These are phyloP conservation scores for Fraxinus albicans DNA, from an alignment of 305 asterid species.

Conservation along the genomic window DNA sequence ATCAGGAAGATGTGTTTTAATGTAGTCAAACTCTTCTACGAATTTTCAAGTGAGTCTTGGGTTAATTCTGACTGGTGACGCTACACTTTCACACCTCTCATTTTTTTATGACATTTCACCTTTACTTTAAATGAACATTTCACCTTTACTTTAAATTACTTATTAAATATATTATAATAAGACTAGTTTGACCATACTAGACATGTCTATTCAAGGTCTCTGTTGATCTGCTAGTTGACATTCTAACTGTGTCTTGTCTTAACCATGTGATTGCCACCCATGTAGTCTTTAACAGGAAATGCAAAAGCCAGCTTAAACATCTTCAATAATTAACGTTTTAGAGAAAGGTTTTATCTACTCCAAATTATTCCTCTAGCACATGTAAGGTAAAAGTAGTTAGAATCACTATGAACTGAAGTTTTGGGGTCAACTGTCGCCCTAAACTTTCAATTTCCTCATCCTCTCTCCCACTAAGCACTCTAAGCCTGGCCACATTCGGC, in stretches of 20 bases:
- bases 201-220: background rate
- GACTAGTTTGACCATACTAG: background rate
- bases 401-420: background rate
- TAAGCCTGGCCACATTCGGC: background rate
- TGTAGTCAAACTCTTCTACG: background rate
- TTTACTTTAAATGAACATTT: background rate
- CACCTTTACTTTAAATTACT: background rate
- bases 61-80: background rate
- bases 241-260: background rate
- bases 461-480: background rate
- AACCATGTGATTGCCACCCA: background rate
- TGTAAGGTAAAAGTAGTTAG: background rate
- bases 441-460: background rate
- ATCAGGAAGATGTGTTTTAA: background rate
- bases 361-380: background rate
- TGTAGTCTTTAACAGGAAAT: background rate
- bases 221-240: background rate
- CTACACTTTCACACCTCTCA: background rate
- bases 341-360: background rate
- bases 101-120: background rate
- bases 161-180: background rate
- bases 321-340: background rate
- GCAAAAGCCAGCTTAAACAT: background rate
- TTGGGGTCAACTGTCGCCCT: background rate
- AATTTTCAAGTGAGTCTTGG: background rate